A percentile compares a stretch with the other conserved stretches of the same genome.
These are phyloP conservation scores for Suhomyces panamericanus DNA, from an alignment of 1,139 yeast genomes.

Conservation along the genomic window DNA sequence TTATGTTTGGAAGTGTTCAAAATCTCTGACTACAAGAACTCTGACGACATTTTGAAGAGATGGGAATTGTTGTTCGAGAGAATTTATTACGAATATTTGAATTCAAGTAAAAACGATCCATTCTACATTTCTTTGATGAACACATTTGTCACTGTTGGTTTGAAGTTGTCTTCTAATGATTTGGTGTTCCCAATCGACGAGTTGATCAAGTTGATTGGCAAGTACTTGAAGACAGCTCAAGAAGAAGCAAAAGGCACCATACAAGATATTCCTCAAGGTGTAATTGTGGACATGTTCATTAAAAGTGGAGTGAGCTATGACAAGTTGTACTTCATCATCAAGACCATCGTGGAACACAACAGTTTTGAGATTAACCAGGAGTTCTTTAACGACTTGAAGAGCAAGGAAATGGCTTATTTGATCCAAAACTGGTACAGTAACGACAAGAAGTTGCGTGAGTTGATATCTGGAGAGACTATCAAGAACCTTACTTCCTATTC, in stretches of 20 bases:
- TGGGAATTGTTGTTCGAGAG: conserved; percentile 67
- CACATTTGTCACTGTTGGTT: conserved; percentile 45
- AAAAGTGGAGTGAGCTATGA: conserved; percentile 76
- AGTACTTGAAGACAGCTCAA: conserved; percentile 39
- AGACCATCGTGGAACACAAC: conserved; percentile 66
- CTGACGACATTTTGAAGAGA: conserved; percentile 68
- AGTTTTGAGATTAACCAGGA: conserved; percentile 49
- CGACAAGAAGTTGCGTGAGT: conserved; percentile 62
- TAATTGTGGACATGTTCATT: conserved; percentile 63
- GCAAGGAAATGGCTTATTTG: conserved; percentile 59
- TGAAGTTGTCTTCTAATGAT: conserved; percentile 53
- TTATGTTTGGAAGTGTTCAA: conserved; percentile 77
- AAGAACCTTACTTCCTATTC: conserved; percentile 38
- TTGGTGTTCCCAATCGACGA: conserved; percentile 80
- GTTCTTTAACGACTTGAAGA: conserved; percentile 41
- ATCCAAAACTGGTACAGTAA: conserved; percentile 65
- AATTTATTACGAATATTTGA: conserved; percentile 36
- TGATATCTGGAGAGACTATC: conserved; percentile 43
- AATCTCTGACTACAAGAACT: conserved; percentile 75
- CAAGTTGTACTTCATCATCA: conserved; percentile 65
- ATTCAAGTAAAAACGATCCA: conserved; percentile 36
- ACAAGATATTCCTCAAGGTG: conserved; percentile 47
- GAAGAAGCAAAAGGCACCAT: conserved; percentile 31
- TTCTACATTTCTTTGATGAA: conserved; percentile 36
- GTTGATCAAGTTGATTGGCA: conserved; percentile 59